These are phyloP conservation scores for Ambrosiella cleistominuta DNA, from an alignment of 2,329 filamentous ascomycete genomes.

Conservation along the genomic window DNA sequence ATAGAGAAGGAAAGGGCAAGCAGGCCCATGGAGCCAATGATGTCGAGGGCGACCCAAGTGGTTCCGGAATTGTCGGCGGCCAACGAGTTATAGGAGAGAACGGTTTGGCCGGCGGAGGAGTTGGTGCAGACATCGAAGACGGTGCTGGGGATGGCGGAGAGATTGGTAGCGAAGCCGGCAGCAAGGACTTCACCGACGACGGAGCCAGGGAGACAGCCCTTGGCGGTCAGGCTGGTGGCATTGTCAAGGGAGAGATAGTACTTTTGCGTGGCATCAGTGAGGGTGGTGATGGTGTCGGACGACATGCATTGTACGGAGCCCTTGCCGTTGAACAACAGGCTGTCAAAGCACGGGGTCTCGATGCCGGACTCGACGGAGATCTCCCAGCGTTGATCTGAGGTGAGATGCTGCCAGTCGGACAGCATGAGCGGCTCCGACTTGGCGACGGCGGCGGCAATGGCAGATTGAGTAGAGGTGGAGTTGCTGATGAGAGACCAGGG, in stretches of 20 bases:
- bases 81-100: slow-evolving; percentile 25
- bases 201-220: slow-evolving; percentile 20
- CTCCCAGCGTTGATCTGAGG: slow-evolving; percentile 29
- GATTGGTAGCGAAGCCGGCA: slow-evolving; percentile 6
- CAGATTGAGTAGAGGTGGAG: slow-evolving; percentile 15
- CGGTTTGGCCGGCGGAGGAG: slow-evolving; percentile 23
- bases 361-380: slow-evolving; percentile 27
- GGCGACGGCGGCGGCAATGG: slow-evolving; percentile 31
- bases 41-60: slow-evolving; percentile 35
- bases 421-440: slow-evolving; percentile 31
- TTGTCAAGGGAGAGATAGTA: slow-evolving; percentile 18
- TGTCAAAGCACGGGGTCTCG: slow-evolving; percentile 39
- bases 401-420: slow-evolving; percentile 38
- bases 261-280: slow-evolving; percentile 20
- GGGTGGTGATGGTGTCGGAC: slow-evolving; percentile 25
- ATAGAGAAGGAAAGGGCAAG: slow-evolving; percentile 29
- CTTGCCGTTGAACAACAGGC: slow-evolving; percentile 44
- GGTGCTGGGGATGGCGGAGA: slow-evolving; percentile 22
- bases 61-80: slow-evolving; percentile 13
- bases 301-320: slow-evolving; percentile 35
- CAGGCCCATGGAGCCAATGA: slow-evolving; percentile 35
- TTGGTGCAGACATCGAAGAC: slow-evolving; percentile 30
- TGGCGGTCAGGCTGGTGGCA: slow-evolving; percentile 23
- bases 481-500: slow-evolving; percentile 34
- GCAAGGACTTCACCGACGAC: slow-evolving; percentile 8